phyloP scores from a whole-genome alignment of 2,329 filamentous ascomycete genomes.

The Apiospora marii region DNA sequence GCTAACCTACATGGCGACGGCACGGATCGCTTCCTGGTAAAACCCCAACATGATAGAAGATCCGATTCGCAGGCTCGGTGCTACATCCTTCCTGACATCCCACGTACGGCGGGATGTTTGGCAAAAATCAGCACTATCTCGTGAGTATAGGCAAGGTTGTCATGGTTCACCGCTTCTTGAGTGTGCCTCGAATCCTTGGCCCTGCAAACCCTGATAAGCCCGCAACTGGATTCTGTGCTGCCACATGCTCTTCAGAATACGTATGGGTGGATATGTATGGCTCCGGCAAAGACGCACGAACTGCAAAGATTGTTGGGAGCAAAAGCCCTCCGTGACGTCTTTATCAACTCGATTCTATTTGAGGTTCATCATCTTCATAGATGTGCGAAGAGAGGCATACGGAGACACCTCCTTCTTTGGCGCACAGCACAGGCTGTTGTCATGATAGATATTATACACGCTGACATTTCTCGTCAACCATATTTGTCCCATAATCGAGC shows the following conservation, averaged over 20 bases:
- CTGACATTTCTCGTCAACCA: conserved; percentile 12
- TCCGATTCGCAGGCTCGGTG: neutral
- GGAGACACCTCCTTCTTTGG: neutral
- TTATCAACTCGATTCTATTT: conserved; percentile 18
- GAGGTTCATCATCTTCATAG: conserved; percentile 12
- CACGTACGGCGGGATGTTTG: neutral
- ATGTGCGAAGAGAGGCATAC: neutral
- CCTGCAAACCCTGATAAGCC: conserved; percentile 6
- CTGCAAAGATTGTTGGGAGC: neutral
- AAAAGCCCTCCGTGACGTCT: neutral
- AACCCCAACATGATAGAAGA: neutral
- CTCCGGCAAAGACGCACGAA: neutral
- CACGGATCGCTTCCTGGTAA: conserved; percentile 9
- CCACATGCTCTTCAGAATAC: conserved; percentile 10
- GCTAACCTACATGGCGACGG: neutral
- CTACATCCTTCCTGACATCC: neutral
- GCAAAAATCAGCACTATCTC: neutral
- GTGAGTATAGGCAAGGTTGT: conserved; percentile 6
- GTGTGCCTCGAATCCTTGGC: neutral
- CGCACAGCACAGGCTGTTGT: neutral
- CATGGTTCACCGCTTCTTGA: conserved; percentile 6
- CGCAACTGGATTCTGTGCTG: neutral
- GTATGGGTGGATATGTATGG: neutral
- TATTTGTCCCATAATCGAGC: conserved; percentile 19
- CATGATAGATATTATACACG: conserved; percentile 23